Conservation (phyloP, 441 rosid genomes). For the Erodium texanum region DNA sequence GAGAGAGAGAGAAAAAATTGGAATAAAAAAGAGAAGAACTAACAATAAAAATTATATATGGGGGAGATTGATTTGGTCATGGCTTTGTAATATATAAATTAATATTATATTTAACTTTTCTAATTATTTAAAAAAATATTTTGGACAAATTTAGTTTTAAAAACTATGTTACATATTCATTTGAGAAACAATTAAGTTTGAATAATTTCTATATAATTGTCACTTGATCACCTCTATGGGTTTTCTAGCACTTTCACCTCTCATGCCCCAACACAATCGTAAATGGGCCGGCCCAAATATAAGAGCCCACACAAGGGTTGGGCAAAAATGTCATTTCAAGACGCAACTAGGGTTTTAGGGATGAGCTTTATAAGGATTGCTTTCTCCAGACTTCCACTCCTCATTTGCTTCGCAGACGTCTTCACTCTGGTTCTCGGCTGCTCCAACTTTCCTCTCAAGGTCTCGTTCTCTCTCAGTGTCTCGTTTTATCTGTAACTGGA, state of each 20-base stretch:
- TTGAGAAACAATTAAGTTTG: too few relatives aligned
- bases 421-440: background rate
- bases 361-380: background rate
- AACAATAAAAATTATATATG: too few relatives aligned
- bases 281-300: background rate
- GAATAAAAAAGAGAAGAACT: background rate
- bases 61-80: background rate
- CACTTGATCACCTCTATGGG: background rate
- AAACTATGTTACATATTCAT: too few relatives aligned
- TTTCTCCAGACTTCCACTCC: too few relatives aligned
- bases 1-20: background rate
- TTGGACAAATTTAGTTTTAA: too few relatives aligned
- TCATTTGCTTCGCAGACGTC: conserved; percentile 1
- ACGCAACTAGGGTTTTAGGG: background rate
- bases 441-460: background rate
- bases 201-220: too few relatives aligned
- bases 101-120: background rate
- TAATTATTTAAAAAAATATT: too few relatives aligned
- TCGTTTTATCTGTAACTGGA: background rate
- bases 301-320: background rate
- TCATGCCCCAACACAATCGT: background rate
- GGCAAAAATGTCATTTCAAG: background rate
- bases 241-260: background rate
- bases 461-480: background rate
- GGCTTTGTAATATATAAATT: background rate